A percentile compares a stretch with the other conserved stretches of the same genome.
Evolutionary conservation across 139 green algal genomes (phyloP).

Genomic region (Parachlorella kessleri): DNA sequence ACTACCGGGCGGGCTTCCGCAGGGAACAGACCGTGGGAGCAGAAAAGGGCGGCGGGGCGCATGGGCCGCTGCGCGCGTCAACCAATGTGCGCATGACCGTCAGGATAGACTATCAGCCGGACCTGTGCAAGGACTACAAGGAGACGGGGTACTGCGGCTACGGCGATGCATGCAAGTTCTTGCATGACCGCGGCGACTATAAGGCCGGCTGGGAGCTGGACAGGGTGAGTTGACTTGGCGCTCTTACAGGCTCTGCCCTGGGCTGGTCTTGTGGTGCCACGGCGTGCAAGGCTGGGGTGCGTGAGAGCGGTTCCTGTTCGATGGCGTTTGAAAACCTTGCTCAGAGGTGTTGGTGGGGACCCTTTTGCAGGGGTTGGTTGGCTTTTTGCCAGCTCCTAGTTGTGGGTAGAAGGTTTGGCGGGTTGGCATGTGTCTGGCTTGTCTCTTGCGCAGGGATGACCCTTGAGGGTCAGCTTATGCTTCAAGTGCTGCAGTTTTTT

Average conservation of each 20-base stretch:
- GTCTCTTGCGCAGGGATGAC: too few species aligned
- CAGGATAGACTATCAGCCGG: slow-evolving; percentile 96
- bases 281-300: too few species aligned
- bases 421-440: too few species aligned
- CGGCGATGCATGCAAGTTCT: slow-evolving; percentile 98
- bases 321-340: too few species aligned
- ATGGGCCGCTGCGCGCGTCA: slow-evolving; percentile 85
- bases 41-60: slow-evolving; percentile 74
- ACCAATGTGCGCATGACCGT: slow-evolving; percentile 74
- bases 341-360: neutral
- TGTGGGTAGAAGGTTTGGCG: too few species aligned
- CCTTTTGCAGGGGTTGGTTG: neutral
- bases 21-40: slow-evolving; percentile 51
- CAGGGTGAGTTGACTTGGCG: slow-evolving; percentile 65
- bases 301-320: too few species aligned
- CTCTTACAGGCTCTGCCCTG: too few species aligned
- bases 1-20: slow-evolving; percentile 79
- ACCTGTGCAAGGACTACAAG: slow-evolving; percentile 99
- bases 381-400: too few species aligned
- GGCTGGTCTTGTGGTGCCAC: too few species aligned
- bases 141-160: slow-evolving; percentile 97
- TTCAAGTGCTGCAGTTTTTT: too few species aligned
- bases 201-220: slow-evolving; percentile 96
- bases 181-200: slow-evolving; percentile 99
- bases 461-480: too few species aligned